phyloP scores from a whole-genome alignment of 2,329 filamentous ascomycete species.

The Waltergamsia citrina region DNA sequence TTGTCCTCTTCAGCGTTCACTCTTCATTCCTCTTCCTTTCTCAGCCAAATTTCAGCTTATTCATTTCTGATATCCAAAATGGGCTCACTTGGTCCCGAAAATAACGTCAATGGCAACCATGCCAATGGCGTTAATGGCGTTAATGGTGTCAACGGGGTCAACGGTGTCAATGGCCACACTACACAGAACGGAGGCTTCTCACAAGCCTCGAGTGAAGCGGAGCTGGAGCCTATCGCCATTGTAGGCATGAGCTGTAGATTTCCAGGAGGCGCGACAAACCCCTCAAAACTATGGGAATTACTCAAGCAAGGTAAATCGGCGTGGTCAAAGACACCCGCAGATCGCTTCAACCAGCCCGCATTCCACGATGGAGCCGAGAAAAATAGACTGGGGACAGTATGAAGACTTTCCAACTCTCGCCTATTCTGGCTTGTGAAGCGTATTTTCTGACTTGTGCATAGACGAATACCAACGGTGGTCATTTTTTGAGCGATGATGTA shows the following conservation, averaged over 20 bases:
- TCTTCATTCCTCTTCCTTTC: neutral
- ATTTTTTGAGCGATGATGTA: conserved; percentile 2
- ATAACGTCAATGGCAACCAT: conserved; percentile 2
- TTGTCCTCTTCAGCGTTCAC: neutral
- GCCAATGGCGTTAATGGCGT: conserved; percentile 2
- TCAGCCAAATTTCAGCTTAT: neutral
- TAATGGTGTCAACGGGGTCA: neutral
- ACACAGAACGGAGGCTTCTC: neutral
- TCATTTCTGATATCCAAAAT: conserved; percentile 2
- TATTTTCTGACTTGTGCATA: too few species aligned
- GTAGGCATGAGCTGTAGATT: conserved; percentile 4
- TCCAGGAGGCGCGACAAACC: conserved; percentile 1
- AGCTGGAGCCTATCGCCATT: conserved; percentile 3
- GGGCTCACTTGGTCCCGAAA: conserved; percentile 4
- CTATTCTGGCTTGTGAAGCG: too few species aligned
- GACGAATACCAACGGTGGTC: conserved; percentile 4
- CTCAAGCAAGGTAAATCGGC: conserved; percentile 3
- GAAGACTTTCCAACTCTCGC: too few species aligned
- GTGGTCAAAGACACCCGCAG: conserved; percentile 3
- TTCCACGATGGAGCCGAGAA: conserved; percentile 3
- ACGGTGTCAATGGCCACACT: too few species aligned
- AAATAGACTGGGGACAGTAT: too few species aligned
- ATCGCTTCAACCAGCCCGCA: conserved; percentile 3
- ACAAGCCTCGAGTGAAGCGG: neutral
- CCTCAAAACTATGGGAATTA: conserved; percentile 4